A percentile compares a stretch with the other conserved stretches of the same genome.
Evolutionary conservation across 106 monocot genomes (phyloP).

Genomic region (Amphibolis antarctica): DNA sequence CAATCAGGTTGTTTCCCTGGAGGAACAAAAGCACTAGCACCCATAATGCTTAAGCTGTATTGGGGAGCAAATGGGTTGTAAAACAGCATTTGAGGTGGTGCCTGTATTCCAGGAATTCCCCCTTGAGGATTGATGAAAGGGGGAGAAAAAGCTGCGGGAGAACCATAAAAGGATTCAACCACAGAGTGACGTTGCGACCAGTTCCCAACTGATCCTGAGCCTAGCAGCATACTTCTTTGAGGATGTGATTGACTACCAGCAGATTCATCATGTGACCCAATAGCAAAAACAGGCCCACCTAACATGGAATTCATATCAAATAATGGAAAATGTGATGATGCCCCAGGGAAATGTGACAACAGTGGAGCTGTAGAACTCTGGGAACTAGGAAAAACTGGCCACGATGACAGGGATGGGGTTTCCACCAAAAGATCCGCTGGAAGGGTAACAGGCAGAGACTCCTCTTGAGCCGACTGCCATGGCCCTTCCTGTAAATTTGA

Average conservation of each 20-base stretch:
- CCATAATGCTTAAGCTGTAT: slow-evolving; percentile 82
- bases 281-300: slow-evolving; percentile 61
- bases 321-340: slow-evolving; percentile 60
- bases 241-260: slow-evolving; percentile 45
- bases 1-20: slow-evolving; percentile 74
- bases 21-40: slow-evolving; percentile 64
- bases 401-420: slow-evolving; percentile 48
- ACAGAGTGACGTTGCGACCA: slow-evolving; percentile 65
- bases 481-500: slow-evolving; percentile 15
- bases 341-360: slow-evolving; percentile 52
- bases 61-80: slow-evolving; percentile 95
- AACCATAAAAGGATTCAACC: slow-evolving; percentile 72
- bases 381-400: slow-evolving; percentile 60
- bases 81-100: slow-evolving; percentile 81
- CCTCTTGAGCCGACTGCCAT: slow-evolving; percentile 46
- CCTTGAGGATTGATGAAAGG: slow-evolving; percentile 70
- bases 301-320: slow-evolving; percentile 83
- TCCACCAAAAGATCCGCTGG: slow-evolving; percentile 96
- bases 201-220: slow-evolving; percentile 44
- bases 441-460: slow-evolving; percentile 63
- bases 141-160: slow-evolving; percentile 61
- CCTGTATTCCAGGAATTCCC: slow-evolving; percentile 78
- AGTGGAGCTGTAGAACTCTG: slow-evolving; percentile 57
- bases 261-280: slow-evolving; percentile 60
- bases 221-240: slow-evolving; percentile 38